Percentiles rank a stretch among this genome's conserved stretches.
Evolutionary conservation across 495 filamentous ascomycete species (phyloP).

Genomic region (Podospora australis): DNA sequence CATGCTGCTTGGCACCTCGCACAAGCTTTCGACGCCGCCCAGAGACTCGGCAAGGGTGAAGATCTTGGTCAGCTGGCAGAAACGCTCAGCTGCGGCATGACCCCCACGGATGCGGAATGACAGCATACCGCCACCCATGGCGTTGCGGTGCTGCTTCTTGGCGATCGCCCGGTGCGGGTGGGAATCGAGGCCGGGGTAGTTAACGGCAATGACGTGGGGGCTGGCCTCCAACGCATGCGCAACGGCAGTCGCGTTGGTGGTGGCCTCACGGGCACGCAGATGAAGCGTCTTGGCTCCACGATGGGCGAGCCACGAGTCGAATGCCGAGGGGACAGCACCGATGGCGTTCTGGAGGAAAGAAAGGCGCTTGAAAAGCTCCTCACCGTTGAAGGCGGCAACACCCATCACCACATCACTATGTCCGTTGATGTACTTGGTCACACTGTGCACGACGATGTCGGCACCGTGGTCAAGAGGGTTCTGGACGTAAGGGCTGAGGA

Average conservation of each 20-base stretch:
- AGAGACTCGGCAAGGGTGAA: constrained; percentile 92
- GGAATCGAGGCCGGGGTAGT: constrained; percentile 86
- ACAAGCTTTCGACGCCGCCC: constrained; percentile 86
- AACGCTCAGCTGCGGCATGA: constrained; percentile 75
- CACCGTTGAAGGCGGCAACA: constrained; percentile 88
- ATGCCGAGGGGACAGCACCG: constrained; percentile 86
- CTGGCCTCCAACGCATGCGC: constrained; percentile 71
- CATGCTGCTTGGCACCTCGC: constrained; percentile 90
- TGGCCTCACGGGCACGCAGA: constrained; percentile 79
- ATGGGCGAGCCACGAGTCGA: constrained; percentile 99
- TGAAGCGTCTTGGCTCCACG: constrained; percentile 95
- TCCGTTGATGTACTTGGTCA: constrained; percentile 99
- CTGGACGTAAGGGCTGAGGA: constrained; percentile 91
- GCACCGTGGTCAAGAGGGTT: constrained; percentile 93
- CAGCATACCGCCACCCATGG: constrained; percentile 95
- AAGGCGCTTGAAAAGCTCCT: constrained; percentile 66
- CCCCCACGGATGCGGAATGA: constrained; percentile 92
- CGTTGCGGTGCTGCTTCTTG: constrained; percentile 83
- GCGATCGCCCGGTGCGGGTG: constrained; percentile 83
- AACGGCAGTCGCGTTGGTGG: constrained; percentile 70
- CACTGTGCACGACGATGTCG: constrained; percentile 96
- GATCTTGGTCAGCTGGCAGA: constrained; percentile 83
- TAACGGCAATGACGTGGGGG: constrained; percentile 77
- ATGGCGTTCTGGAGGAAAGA: constrained; percentile 96
- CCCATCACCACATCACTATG: constrained; percentile 99